phyloP scores from a whole-genome alignment of 441 rosid genomes.

The Hura crepitans region DNA sequence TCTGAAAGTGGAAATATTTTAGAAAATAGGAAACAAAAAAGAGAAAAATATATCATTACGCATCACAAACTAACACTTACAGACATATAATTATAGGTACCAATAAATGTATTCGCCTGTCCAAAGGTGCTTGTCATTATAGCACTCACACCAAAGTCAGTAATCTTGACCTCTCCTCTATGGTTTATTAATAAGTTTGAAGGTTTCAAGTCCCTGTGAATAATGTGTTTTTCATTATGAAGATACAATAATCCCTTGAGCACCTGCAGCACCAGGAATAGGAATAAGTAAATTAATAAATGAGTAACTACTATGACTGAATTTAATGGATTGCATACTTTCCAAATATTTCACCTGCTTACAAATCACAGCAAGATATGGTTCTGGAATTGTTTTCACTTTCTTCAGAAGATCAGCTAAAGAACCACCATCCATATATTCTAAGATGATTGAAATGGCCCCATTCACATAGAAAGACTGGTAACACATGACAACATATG shows the following conservation, averaged over 20 bases:
- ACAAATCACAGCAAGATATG: conserved; percentile 73
- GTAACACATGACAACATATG: conserved; percentile 79
- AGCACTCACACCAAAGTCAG: conserved; percentile 95
- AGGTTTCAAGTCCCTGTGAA: conserved; percentile 93
- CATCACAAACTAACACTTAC: conserved; percentile 47
- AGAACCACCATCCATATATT: conserved; percentile 99
- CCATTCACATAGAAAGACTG: conserved; percentile 86
- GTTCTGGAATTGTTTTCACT: conserved; percentile 69
- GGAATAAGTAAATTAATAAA: conserved; percentile 2
- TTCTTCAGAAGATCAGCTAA: conserved; percentile 74
- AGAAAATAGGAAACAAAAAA: not conserved
- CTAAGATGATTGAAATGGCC: conserved; percentile 77
- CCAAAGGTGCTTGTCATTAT: conserved; percentile 80
- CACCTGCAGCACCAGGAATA: conserved; percentile 45
- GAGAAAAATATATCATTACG: not conserved
- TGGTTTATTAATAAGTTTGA: conserved; percentile 90
- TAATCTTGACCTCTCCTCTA: conserved; percentile 90
- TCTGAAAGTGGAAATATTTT: not conserved
- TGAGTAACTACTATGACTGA: not conserved
- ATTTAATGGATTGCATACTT: conserved; percentile 5
- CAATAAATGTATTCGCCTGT: conserved; percentile 76
- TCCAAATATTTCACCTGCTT: conserved; percentile 54
- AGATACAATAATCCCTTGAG: conserved; percentile 80
- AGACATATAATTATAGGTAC: conserved; percentile 92
- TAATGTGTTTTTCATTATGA: conserved; percentile 83